Conservation (phyloP, 805 yeast species). For the Pichia eremophila region DNA sequence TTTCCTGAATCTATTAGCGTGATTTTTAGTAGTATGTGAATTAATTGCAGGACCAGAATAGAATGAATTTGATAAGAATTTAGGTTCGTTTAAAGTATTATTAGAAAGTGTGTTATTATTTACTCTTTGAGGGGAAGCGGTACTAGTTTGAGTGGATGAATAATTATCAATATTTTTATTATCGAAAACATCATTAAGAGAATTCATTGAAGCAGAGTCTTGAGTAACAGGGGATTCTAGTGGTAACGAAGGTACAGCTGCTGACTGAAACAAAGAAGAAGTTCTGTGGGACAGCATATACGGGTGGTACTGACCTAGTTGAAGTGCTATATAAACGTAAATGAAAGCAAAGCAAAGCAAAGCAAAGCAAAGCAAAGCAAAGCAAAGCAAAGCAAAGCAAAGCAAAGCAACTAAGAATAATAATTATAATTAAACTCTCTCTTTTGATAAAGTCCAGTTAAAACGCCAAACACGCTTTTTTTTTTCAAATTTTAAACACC, state of each 20-base stretch:
- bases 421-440: too few relatives aligned
- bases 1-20: slow-evolving; percentile 23
- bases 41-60: slow-evolving; percentile 23
- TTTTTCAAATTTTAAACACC: too few relatives aligned
- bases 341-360: too few relatives aligned
- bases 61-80: slow-evolving; percentile 14
- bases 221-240: slow-evolving; percentile 2
- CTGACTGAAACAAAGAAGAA: background rate
- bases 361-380: too few relatives aligned
- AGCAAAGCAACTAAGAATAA: too few relatives aligned
- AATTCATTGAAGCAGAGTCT: slow-evolving; percentile 24
- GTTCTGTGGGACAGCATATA: background rate
- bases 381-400: too few relatives aligned
- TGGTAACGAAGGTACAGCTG: background rate
- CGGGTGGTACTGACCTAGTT: too few relatives aligned
- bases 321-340: too few relatives aligned
- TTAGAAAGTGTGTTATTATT: background rate
- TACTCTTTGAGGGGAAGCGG: slow-evolving; percentile 18
- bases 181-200: slow-evolving; percentile 28
- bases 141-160: slow-evolving; percentile 30
- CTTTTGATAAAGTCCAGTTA: too few relatives aligned
- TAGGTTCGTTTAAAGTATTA: slow-evolving; percentile 2
- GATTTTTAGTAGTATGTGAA: slow-evolving; percentile 12
- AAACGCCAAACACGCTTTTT: too few relatives aligned
- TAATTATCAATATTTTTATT: slow-evolving; percentile 24